Conservation (phyloP, 2,329 filamentous ascomycete species). For the Hansfordia pulvinata region DNA sequence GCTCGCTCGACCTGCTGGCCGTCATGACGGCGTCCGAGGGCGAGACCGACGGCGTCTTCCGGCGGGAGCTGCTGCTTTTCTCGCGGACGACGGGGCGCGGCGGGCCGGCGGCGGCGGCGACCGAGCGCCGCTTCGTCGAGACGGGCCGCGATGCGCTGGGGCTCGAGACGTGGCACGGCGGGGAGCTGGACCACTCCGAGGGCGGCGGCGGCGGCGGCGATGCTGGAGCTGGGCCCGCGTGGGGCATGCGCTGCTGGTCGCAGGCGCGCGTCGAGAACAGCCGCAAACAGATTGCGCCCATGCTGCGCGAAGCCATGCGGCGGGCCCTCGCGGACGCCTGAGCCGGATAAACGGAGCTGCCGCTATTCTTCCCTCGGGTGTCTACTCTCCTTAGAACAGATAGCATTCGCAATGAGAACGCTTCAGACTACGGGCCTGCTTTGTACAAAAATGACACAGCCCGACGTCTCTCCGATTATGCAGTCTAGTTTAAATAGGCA, state of each 20-base stretch:
- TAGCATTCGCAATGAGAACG: too few relatives aligned
- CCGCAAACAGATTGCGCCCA: slow-evolving; percentile 56
- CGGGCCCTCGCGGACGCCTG: too few relatives aligned
- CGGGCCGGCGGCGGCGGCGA: slow-evolving; percentile 30
- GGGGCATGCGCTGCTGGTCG: slow-evolving; percentile 51
- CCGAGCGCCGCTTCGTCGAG: slow-evolving; percentile 39
- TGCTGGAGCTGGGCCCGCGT: too few relatives aligned
- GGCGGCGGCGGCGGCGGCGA: slow-evolving; percentile 16
- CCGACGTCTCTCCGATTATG: too few relatives aligned
- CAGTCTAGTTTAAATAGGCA: too few relatives aligned
- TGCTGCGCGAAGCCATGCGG: slow-evolving; percentile 44
- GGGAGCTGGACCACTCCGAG: slow-evolving; percentile 27
- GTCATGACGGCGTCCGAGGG: slow-evolving; percentile 57
- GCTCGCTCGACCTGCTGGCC: slow-evolving; percentile 44
- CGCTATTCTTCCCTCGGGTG: too few relatives aligned
- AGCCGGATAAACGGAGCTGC: too few relatives aligned
- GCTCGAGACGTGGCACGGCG: slow-evolving; percentile 39
- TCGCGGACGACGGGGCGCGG: slow-evolving; percentile 34
- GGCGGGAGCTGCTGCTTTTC: slow-evolving; percentile 56
- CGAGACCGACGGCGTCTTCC: slow-evolving; percentile 38
- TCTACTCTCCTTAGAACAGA: too few relatives aligned
- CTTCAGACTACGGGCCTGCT: too few relatives aligned
- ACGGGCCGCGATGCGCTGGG: slow-evolving; percentile 32
- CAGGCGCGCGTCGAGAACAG: slow-evolving; percentile 49
- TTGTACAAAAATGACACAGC: too few relatives aligned